These are phyloP conservation scores for Suhomyces terraborum DNA, from an alignment of 1,139 yeast species.

Conservation along the genomic window DNA sequence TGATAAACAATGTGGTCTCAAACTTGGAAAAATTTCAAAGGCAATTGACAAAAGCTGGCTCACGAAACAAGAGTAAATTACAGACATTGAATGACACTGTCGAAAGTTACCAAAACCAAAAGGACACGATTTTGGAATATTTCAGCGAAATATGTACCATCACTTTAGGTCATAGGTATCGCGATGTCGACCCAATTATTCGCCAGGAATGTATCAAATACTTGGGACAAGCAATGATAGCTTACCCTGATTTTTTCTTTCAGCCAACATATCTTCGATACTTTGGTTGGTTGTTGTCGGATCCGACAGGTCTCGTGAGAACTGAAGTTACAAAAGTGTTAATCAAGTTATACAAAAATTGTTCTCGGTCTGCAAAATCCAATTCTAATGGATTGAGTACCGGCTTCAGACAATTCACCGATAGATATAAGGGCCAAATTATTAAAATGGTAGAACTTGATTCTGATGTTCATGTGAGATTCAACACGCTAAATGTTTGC, in stretches of 20 bases:
- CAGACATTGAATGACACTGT: slow-evolving; percentile 51
- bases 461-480: slow-evolving; percentile 48
- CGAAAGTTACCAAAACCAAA: slow-evolving; percentile 51
- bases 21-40: slow-evolving; percentile 48
- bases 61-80: slow-evolving; percentile 31
- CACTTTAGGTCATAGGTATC: slow-evolving; percentile 73
- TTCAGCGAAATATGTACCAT: slow-evolving; percentile 67
- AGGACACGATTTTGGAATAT: slow-evolving; percentile 53
- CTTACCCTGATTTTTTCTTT: slow-evolving; percentile 69
- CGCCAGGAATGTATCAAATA: slow-evolving; percentile 67
- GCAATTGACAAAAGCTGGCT: slow-evolving; percentile 38
- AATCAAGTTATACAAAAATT: slow-evolving; percentile 47
- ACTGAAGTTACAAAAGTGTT: slow-evolving; percentile 63
- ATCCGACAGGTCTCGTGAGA: slow-evolving; percentile 62
- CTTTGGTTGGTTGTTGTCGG: slow-evolving; percentile 84
- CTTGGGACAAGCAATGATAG: slow-evolving; percentile 69
- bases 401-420: slow-evolving; percentile 71
- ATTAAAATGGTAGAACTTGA: slow-evolving; percentile 55
- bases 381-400: slow-evolving; percentile 23
- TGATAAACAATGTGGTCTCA: slow-evolving; percentile 45
- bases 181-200: slow-evolving; percentile 75
- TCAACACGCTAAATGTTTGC: slow-evolving; percentile 53
- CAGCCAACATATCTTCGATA: slow-evolving; percentile 71
- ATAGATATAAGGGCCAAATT: slow-evolving; percentile 64
- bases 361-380: slow-evolving; percentile 17